These are phyloP conservation scores for Butyriboletus loyo DNA, from an alignment of 768 basidiomycete species.

Conservation along the genomic window DNA sequence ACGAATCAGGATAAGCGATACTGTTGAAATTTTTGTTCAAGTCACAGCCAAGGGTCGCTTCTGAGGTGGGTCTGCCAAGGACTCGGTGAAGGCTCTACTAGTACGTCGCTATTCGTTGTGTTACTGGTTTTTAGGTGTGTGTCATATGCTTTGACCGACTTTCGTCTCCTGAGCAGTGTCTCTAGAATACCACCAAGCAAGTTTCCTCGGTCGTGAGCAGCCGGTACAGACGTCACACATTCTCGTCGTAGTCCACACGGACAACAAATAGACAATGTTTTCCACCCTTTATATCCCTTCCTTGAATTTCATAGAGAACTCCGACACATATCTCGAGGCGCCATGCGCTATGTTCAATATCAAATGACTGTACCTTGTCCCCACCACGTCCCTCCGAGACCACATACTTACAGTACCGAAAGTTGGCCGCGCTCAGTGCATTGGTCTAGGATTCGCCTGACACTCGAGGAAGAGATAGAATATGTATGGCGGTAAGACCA, in stretches of 20 bases:
- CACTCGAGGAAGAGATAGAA: constrained; percentile 24
- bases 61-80: neutral
- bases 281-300: neutral
- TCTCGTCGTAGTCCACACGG: no score
- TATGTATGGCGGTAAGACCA: constrained; percentile 30
- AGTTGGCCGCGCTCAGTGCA: constrained; percentile 28
- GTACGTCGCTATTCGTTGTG: no score
- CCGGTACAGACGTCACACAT: no score
- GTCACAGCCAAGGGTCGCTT: no score
- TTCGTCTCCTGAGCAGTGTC: neutral
- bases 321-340: constrained; percentile 2
- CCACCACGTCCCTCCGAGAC: neutral
- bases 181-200: neutral
- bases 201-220: neutral
- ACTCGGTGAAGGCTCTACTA: no score
- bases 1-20: neutral
- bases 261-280: neutral
- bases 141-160: neutral
- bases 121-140: neutral
- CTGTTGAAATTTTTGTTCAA: no score
- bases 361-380: constrained; percentile 5
- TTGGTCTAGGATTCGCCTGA: constrained; percentile 28
- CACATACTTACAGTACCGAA: neutral
- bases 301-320: neutral
- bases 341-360: constrained; percentile 6